Conservation (phyloP, 768 basidiomycete species). For the Mycena olivaceomarginata region DNA sequence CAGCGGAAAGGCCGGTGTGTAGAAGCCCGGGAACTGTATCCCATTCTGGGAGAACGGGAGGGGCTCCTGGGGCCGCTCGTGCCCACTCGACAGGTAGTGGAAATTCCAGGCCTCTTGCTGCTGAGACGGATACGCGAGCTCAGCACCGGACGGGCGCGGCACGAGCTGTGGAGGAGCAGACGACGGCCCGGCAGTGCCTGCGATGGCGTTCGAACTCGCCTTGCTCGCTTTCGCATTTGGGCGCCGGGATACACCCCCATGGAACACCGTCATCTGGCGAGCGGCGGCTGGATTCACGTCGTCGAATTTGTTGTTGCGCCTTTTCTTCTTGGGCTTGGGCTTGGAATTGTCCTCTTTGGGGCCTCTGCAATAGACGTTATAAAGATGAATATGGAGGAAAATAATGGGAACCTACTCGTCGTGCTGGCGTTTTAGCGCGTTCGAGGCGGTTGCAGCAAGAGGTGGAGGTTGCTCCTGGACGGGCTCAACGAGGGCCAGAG, state of each 20-base stretch:
- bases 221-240: no score
- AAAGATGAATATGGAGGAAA: neutral
- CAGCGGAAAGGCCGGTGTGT: neutral
- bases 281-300: neutral
- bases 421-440: neutral
- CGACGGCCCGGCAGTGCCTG: neutral
- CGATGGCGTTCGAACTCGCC: neutral
- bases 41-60: neutral
- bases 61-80: neutral
- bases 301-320: neutral
- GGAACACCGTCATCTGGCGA: neutral
- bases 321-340: neutral
- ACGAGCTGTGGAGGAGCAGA: neutral
- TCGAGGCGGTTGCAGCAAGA: neutral
- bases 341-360: neutral
- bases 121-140: neutral
- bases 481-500: no score
- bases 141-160: neutral
- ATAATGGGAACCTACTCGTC: constrained; percentile 3
- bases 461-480: no score
- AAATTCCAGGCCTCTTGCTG: neutral
- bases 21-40: neutral
- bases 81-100: neutral
- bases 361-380: constrained; percentile 5
- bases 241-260: neutral